Percentiles rank a stretch among this genome's conserved stretches.
Conservation (phyloP, 176 grass and related monocot species). For the Oryza australiensis region DNA sequence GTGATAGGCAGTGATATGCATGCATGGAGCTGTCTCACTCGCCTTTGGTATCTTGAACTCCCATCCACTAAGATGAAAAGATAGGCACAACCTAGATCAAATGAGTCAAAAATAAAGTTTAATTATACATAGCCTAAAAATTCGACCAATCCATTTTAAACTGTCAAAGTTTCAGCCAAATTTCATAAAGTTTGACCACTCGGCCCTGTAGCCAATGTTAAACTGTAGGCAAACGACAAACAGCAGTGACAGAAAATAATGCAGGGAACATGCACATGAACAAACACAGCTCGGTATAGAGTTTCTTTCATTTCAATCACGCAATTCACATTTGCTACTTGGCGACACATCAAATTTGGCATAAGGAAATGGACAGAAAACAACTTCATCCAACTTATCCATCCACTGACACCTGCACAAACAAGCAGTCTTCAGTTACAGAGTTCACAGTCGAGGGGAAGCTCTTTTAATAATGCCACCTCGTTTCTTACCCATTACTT, state of each 20-base stretch:
- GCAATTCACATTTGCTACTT: neutral
- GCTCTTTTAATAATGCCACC: too few species aligned
- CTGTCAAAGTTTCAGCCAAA: neutral
- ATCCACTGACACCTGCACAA: neutral
- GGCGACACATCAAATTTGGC: neutral
- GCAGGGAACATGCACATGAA: neutral
- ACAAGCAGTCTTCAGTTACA: neutral
- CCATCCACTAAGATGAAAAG: constrained; percentile 4
- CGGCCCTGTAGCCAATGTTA: neutral
- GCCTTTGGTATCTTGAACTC: constrained; percentile 1
- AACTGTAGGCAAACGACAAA: neutral
- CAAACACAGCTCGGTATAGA: neutral
- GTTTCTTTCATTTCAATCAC: neutral
- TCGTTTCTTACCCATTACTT: too few species aligned
- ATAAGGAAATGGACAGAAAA: neutral
- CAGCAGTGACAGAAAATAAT: neutral
- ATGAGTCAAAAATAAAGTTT: neutral
- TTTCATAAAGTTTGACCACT: neutral
- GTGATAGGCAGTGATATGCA: neutral
- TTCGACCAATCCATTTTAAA: neutral
- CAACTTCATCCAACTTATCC: neutral
- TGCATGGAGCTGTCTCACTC: neutral
- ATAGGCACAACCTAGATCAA: neutral
- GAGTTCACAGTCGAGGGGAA: neutral
- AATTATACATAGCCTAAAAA: neutral